These are phyloP conservation scores for Ascochyta clinopodiicola DNA, from an alignment of 2,329 filamentous ascomycete genomes.

Conservation along the genomic window DNA sequence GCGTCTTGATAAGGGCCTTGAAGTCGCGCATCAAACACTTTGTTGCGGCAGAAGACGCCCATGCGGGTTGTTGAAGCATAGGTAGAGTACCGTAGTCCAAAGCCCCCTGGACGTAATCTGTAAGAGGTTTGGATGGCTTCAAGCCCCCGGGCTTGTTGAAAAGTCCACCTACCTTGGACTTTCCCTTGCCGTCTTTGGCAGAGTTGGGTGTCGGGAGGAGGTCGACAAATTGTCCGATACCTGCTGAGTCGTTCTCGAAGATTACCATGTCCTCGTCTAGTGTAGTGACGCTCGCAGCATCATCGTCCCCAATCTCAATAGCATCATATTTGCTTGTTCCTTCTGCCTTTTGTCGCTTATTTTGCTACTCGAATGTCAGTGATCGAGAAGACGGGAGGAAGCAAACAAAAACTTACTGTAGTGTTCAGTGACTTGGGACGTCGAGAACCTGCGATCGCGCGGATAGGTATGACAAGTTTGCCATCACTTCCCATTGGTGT, in stretches of 20 bases:
- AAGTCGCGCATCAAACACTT: constrained; percentile 71
- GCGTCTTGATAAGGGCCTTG: constrained; percentile 66
- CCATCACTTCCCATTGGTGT: constrained; percentile 51
- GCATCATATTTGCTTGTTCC: constrained; percentile 44
- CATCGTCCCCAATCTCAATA: constrained; percentile 51
- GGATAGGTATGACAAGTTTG: constrained; percentile 60
- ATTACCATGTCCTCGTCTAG: constrained; percentile 56
- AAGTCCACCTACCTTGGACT: constrained; percentile 32
- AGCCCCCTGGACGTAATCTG: constrained; percentile 71
- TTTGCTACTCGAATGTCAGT: constrained; percentile 19
- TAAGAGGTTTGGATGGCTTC: constrained; percentile 45
- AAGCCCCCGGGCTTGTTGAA: constrained; percentile 33
- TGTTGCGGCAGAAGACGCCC: constrained; percentile 68
- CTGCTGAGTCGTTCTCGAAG: constrained; percentile 37
- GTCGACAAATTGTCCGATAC: constrained; percentile 19
- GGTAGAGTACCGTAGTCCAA: constrained; percentile 69
- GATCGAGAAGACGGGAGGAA: neutral
- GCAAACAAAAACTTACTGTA: constrained; percentile 12
- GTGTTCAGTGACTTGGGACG: constrained; percentile 36
- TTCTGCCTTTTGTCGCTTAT: constrained; percentile 39
- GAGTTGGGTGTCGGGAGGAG: constrained; percentile 36
- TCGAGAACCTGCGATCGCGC: constrained; percentile 56
- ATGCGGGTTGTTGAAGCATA: constrained; percentile 68
- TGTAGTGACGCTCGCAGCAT: constrained; percentile 56
- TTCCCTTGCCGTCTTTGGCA: constrained; percentile 33